A percentile compares a stretch with the other conserved stretches of the same genome.
Evolutionary conservation across 345 rosid genomes (phyloP).

Genomic region (Excoecaria cochinchinensis): DNA sequence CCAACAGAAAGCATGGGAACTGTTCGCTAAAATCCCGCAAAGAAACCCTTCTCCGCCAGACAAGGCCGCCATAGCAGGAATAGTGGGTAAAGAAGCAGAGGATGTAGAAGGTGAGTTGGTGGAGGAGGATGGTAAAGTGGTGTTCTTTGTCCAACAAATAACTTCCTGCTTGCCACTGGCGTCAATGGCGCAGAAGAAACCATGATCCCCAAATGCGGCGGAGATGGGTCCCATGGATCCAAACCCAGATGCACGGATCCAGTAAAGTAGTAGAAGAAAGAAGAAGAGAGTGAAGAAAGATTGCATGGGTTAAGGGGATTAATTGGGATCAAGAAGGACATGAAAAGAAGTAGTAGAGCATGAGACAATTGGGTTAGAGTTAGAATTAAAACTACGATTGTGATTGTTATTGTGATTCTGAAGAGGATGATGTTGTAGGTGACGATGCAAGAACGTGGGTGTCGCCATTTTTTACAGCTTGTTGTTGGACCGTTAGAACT

Average conservation of each 20-base stretch:
- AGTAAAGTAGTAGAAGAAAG: constrained; percentile 28
- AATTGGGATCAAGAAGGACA: constrained; percentile 8
- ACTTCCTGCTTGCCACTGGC: constrained; percentile 84
- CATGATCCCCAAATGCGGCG: constrained; percentile 71
- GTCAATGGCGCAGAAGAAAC: constrained; percentile 94
- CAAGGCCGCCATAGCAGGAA: constrained; percentile 63
- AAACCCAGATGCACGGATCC: constrained; percentile 51
- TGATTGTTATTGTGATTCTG: background rate
- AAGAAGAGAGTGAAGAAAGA: constrained; percentile 22
- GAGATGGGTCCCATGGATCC: constrained; percentile 86
- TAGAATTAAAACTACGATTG: background rate
- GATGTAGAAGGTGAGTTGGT: constrained; percentile 18
- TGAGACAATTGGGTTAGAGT: background rate
- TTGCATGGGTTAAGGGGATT: constrained; percentile 24
- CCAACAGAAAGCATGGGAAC: constrained; percentile 70
- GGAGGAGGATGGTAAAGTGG: constrained; percentile 35
- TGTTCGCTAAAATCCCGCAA: constrained; percentile 72
- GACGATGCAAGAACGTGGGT: constrained; percentile 30
- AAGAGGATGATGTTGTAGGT: constrained; percentile 7
- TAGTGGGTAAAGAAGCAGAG: constrained; percentile 29
- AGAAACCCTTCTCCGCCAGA: constrained; percentile 80
- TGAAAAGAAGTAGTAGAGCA: constrained; percentile 14
- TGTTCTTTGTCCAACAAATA: constrained; percentile 75
- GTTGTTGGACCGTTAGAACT: constrained; percentile 2
- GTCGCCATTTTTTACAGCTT: constrained; percentile 36